Evolutionary conservation across 2,329 filamentous ascomycete species (phyloP), one percentile per base, ranked within the genome.

Genomic region (Intubia oerlemansii): DNA sequence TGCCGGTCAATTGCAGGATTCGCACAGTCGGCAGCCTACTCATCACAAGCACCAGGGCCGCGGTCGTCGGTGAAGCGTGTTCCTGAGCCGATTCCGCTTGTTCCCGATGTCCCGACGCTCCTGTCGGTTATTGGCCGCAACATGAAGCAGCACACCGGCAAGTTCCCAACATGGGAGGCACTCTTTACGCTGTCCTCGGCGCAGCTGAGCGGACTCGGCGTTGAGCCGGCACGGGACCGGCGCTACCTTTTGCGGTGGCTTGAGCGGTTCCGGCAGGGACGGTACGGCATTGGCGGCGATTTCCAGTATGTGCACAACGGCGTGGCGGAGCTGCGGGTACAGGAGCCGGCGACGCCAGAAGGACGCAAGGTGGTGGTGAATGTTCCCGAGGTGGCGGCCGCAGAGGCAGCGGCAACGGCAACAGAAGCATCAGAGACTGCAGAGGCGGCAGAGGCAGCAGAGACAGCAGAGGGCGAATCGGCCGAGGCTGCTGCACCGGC

Each of bases 81-180:
- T 18, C 84, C 84, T 3, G 45, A 59, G 15, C 76, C 82, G 1
- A 91, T 76, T 21, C 79, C 81, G 2, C 82, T 91, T 42, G 72
- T 91, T 22, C 85, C 84, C 18, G 74, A 93, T 47, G 69, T 81
- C 23, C 48, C 62, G 41, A 88, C 84, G 11, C 92, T 98, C 52
- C 72, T 95, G 36, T 80, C 66, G 20, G 61, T 93, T 34, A 93
- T 95, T 51, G 88, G 88, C 41, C 84, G 88, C 37, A 73, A 73
- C 41, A 69, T 93, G 42, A 71, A 65, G 44, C 69, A 76, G 45
- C 80, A 93, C 56, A 66, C 76, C 27, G 60, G 67, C 51, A 95
- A 95, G 51, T 80, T 98, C 42, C 70, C 78, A 3, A 74, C 76
- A 9, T 95, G 88, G 88, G 76, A 88, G 30, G 67, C 79, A 5